A percentile compares a stretch with the other conserved stretches of the same genome.
These are phyloP conservation scores for Begonia fuchsioides DNA, from an alignment of 306 rosid genomes.

Conservation along the genomic window DNA sequence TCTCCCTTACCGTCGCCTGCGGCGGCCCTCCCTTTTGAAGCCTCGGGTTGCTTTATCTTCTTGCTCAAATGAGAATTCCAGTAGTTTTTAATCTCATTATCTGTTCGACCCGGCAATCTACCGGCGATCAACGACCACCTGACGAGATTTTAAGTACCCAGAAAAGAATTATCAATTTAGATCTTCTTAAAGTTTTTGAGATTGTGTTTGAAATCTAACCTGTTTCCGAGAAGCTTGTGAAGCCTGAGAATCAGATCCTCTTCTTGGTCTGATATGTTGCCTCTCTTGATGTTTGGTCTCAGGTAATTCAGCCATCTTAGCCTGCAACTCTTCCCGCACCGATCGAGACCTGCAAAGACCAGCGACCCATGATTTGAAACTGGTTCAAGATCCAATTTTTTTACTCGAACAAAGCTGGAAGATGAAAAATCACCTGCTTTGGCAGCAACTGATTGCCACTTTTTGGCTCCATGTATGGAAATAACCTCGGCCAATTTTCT, in stretches of 20 bases:
- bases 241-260: constrained; percentile 56
- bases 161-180: not conserved
- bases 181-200: not conserved
- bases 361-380: not conserved
- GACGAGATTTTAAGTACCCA: not conserved
- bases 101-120: constrained; percentile 53
- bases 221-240: constrained; percentile 54
- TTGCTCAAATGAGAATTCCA: constrained; percentile 70
- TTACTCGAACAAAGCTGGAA: not conserved
- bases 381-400: not conserved
- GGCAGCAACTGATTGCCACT: constrained; percentile 36
- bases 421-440: constrained; percentile 30
- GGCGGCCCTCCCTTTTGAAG: constrained; percentile 1
- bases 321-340: constrained; percentile 58
- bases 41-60: constrained; percentile 22
- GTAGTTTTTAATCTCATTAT: constrained; percentile 59
- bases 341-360: constrained; percentile 24
- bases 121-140: constrained; percentile 76
- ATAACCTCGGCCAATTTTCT: constrained; percentile 36
- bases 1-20: not conserved
- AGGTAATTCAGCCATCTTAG: constrained; percentile 57
- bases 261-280: constrained; percentile 56
- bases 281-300: constrained; percentile 59
- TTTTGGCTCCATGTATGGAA: constrained; percentile 36
- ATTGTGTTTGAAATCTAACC: constrained; percentile 13